Evolutionary conservation across 257 asterid species (phyloP).

Genomic region (Coffea canephora): DNA sequence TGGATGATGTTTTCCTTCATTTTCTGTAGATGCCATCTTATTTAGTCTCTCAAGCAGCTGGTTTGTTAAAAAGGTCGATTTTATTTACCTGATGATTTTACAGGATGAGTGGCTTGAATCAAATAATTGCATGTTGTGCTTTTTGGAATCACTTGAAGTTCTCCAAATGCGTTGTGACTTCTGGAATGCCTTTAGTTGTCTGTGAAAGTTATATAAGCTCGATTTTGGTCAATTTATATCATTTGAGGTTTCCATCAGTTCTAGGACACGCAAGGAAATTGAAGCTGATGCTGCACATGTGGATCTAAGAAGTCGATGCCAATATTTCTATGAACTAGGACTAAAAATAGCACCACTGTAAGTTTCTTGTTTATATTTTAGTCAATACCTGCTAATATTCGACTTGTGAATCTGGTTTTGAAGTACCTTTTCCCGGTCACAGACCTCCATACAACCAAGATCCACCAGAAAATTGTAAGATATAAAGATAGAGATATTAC

Average conservation of each 20-base stretch:
- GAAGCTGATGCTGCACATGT: slow-evolving; percentile 99
- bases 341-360: slow-evolving; percentile 82
- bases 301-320: slow-evolving; percentile 75
- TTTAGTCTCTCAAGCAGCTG: too few species aligned
- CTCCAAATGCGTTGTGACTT: neutral
- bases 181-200: too few species aligned
- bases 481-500: too few species aligned
- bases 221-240: neutral
- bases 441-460: neutral
- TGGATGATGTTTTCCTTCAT: neutral
- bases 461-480: too few species aligned
- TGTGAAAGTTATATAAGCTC: neutral
- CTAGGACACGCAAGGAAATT: slow-evolving; percentile 88
- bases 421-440: neutral
- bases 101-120: neutral
- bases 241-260: slow-evolving; percentile 31
- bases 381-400: neutral
- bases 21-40: neutral
- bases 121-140: neutral
- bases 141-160: neutral
- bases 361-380: slow-evolving; percentile 33
- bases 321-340: slow-evolving; percentile 74
- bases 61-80: too few species aligned
- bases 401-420: neutral
- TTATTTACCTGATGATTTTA: neutral